A percentile compares a stretch with the other conserved stretches of the same genome.
phyloP scores from a whole-genome alignment of 495 filamentous ascomycete species.

The Daldinia decipiens region DNA sequence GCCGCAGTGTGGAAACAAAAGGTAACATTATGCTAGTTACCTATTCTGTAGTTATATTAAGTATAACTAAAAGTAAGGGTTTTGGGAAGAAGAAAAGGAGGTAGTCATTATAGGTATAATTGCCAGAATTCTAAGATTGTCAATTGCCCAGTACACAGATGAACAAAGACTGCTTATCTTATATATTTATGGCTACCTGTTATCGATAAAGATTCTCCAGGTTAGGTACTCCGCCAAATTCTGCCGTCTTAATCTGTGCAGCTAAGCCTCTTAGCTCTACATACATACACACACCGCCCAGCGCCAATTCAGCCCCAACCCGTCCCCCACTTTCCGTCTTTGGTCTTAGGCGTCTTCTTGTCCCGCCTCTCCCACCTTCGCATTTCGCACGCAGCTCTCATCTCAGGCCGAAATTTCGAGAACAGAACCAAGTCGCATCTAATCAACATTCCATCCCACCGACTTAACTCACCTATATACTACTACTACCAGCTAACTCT shows the following conservation, averaged over 20 bases:
- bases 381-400: too few relatives aligned
- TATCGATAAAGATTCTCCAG: not conserved
- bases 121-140: too few relatives aligned
- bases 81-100: too few relatives aligned
- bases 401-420: conserved; percentile 48
- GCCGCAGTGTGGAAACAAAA: too few relatives aligned
- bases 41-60: too few relatives aligned
- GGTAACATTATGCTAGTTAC: too few relatives aligned
- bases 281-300: not conserved
- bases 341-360: conserved; percentile 11
- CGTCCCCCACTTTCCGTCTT: conserved; percentile 37
- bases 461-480: not conserved
- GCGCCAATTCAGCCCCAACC: not conserved
- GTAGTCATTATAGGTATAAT: too few relatives aligned
- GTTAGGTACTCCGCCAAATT: too few relatives aligned
- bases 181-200: too few relatives aligned
- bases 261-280: not conserved
- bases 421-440: conserved; percentile 21
- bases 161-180: too few relatives aligned
- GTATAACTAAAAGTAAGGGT: too few relatives aligned
- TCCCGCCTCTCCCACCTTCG: conserved; percentile 15
- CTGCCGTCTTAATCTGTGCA: not conserved
- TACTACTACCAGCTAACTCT: not conserved
- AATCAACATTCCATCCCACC: conserved; percentile 12
- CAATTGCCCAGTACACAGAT: too few relatives aligned